Evolutionary conservation across 441 rosid species (phyloP), one percentile per base, ranked within the genome.

Genomic region (Viola pubescens): DNA sequence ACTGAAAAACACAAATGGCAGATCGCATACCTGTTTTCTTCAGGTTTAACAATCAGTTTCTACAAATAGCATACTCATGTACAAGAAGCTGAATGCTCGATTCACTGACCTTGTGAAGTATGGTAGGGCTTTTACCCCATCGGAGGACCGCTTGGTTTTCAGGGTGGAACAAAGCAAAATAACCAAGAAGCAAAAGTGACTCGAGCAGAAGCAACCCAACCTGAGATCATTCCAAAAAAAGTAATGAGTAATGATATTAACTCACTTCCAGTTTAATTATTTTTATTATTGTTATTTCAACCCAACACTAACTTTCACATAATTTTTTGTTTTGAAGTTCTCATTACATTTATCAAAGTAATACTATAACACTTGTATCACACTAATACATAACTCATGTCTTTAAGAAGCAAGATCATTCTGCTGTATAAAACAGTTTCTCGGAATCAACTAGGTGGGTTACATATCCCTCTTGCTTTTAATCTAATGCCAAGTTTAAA

Each of bases 121-220:
- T 82, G 13, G 95, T 87, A 19, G 89, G 91, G 72, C 91, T 80
- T 66, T 84, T 84, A 63, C 89, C 89, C 95, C 95, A 87, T 38
- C 91, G 83, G 60, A 84, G 88, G 60, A 87, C 89, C 13, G 87
- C 95, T 73, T 84, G 95, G 77, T 84, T 87, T 64, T 76, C 81
- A 3, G 72, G 59, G 79, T 87, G 95, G 73, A 87, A 82, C 77
- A 87, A 73, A 39, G 91, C 79, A 70, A 87, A 87, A 74, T 82
- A 75, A 58, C 89, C 79, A 37, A 84, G 91, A 65, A 87, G 87
- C 73, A 75, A 65, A 54, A 87, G 75, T n/a, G 84, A 79, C 73
- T 87, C 95, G 2, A 77, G 83, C 61, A 87, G 73, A 66, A 87
- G 87, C 73, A 81, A 60, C 67, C 95, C 91, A 67, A 79, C 81